Percentiles rank a stretch among this genome's conserved stretches.
phyloP scores from a whole-genome alignment of 805 yeast species.

The Wickerhamomyces bovis region DNA sequence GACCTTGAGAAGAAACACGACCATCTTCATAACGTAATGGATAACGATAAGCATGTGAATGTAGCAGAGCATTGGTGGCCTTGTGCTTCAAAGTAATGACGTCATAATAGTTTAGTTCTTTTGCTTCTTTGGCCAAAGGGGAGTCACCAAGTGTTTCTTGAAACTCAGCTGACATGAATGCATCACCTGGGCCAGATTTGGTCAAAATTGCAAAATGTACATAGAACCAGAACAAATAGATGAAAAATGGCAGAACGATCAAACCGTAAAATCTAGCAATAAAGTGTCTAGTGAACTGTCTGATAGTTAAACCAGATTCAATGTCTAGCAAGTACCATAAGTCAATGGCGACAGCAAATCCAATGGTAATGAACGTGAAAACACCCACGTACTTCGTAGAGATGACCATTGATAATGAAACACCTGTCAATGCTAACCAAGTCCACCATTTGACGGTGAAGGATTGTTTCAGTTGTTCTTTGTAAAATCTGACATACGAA shows the following conservation, averaged over 20 bases:
- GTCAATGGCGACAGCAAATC: constrained; percentile 78
- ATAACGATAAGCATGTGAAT: constrained; percentile 69
- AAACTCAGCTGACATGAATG: constrained; percentile 90
- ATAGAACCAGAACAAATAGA: constrained; percentile 87
- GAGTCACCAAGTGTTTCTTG: constrained; percentile 90
- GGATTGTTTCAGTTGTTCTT: constrained; percentile 55
- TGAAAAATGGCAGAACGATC: constrained; percentile 70
- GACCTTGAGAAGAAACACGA: constrained; percentile 88
- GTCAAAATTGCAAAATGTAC: constrained; percentile 78
- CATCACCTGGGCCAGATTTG: constrained; percentile 94
- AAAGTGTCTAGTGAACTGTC: constrained; percentile 61
- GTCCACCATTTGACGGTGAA: constrained; percentile 74
- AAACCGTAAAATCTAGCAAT: constrained; percentile 65
- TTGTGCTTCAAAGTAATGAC: constrained; percentile 72
- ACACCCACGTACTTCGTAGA: constrained; percentile 96
- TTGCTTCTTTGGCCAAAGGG: constrained; percentile 63
- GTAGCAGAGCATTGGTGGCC: constrained; percentile 72
- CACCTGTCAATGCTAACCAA: constrained; percentile 83
- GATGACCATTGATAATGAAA: constrained; percentile 83
- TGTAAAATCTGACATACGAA: constrained; percentile 73
- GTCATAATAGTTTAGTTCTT: constrained; percentile 71
- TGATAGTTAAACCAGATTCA: constrained; percentile 54
- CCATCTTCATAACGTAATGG: constrained; percentile 96
- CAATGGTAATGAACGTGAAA: constrained; percentile 83
- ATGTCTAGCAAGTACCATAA: constrained; percentile 83